These are phyloP conservation scores for Saururus chinensis DNA, from an alignment of 164 flowering plant genomes.

Conservation along the genomic window DNA sequence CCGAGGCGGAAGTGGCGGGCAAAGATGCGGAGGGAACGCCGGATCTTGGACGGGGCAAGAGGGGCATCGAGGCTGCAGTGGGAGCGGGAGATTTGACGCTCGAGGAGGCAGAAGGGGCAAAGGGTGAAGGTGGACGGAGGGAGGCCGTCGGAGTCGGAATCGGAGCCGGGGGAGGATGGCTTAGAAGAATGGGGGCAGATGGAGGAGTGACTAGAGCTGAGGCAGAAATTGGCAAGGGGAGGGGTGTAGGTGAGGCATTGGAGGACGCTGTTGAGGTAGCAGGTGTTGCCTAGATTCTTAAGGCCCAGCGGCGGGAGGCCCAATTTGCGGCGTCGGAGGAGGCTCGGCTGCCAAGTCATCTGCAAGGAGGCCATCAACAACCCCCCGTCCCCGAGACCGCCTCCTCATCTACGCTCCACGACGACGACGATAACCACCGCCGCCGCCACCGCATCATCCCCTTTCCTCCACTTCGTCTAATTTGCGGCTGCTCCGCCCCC, in stretches of 20 bases:
- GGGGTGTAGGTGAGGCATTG: conserved; percentile 99
- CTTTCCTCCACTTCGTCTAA: too few species aligned
- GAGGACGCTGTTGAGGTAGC: conserved; percentile 92
- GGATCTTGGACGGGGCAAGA: conserved; percentile 53
- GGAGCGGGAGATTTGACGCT: conserved; percentile 61
- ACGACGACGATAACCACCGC: too few species aligned
- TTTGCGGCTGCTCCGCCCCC: too few species aligned
- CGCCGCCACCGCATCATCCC: too few species aligned
- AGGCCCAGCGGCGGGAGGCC: conserved; percentile 59
- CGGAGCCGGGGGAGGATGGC: not conserved
- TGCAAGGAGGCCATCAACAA: conserved; percentile 54
- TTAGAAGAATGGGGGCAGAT: conserved; percentile 20
- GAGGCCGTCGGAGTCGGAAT: not conserved
- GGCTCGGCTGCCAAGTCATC: conserved; percentile 71
- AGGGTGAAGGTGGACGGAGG: not conserved
- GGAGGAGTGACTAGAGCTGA: conserved; percentile 50
- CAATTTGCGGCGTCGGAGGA: conserved; percentile 30
- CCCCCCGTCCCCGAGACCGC: not conserved
- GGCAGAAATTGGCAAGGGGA: conserved; percentile 91
- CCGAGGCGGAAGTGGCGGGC: conserved; percentile 65
- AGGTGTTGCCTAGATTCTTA: conserved; percentile 77
- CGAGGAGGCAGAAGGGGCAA: conserved; percentile 83
- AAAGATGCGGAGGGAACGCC: conserved; percentile 48
- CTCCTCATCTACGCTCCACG: too few species aligned
- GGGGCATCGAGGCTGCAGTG: conserved; percentile 40